A percentile compares a stretch with the other conserved stretches of the same genome.
These are phyloP conservation scores for Phytophthora capsici DNA, from an alignment of 352 stramenopile species.

Conservation along the genomic window DNA sequence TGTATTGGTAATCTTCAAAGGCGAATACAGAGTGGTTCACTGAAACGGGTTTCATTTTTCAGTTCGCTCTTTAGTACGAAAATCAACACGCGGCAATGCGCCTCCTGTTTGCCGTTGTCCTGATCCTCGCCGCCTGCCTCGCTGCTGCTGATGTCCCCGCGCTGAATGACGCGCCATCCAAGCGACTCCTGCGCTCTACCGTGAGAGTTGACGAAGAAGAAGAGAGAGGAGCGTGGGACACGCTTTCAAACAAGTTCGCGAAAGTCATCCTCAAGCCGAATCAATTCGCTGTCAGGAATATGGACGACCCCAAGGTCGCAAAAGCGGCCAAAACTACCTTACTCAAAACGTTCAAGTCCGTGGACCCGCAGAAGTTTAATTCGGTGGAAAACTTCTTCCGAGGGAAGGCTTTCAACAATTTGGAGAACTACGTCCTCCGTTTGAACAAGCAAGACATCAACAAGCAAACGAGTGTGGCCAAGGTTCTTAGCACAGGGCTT, in stretches of 20 bases:
- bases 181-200: conserved; percentile 2
- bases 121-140: not conserved
- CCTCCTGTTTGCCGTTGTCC: not conserved
- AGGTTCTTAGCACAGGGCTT: not conserved
- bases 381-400: not conserved
- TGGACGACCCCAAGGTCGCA: not conserved
- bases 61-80: not conserved
- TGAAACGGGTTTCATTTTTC: not conserved
- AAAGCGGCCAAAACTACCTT: not conserved
- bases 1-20: too few species aligned
- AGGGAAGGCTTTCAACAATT: not conserved
- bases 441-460: not conserved
- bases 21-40: too few species aligned
- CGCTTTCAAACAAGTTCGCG: not conserved
- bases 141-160: not conserved
- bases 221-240: not conserved
- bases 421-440: not conserved
- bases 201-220: not conserved
- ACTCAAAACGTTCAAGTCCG: not conserved
- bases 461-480: not conserved
- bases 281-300: too few species aligned
- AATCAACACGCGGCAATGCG: not conserved
- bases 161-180: not conserved
- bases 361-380: not conserved
- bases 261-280: conserved; percentile 1